Evolutionary conservation across 1,284 basidiomycete genomes (phyloP).

Genomic region (Phenoliferia sp.): DNA sequence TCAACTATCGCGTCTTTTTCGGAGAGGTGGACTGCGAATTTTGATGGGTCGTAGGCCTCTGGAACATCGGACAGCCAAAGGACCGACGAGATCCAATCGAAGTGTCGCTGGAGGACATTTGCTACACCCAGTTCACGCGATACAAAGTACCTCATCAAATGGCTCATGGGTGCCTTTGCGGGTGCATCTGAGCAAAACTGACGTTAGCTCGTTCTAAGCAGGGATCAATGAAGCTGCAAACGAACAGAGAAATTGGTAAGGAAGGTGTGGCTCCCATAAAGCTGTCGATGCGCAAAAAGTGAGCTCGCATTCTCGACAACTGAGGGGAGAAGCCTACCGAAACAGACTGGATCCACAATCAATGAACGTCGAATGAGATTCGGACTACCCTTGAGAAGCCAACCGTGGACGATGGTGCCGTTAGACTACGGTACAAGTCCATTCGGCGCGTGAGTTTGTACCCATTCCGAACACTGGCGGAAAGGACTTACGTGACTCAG

Average conservation of each 20-base stretch:
- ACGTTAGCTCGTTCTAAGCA: background rate
- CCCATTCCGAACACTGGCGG: too few relatives aligned
- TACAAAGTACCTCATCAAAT: conserved; percentile 66
- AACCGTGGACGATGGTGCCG: conserved; percentile 60
- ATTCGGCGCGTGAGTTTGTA: too few relatives aligned
- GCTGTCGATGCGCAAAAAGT: conserved; percentile 37
- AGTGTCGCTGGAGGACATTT: conserved; percentile 76
- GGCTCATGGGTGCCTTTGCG: conserved; percentile 50
- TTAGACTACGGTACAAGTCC: conserved; percentile 2
- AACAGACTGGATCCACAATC: conserved; percentile 76
- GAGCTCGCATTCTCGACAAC: background rate
- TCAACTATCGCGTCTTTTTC: conserved; percentile 74
- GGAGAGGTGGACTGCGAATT: conserved; percentile 64
- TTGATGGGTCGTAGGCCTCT: conserved; percentile 53
- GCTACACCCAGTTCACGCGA: conserved; percentile 78
- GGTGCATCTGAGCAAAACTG: background rate
- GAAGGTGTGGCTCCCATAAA: conserved; percentile 61
- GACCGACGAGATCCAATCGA: conserved; percentile 60
- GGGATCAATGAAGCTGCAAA: background rate
- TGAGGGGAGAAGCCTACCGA: conserved; percentile 72
- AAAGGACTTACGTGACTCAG: too few relatives aligned
- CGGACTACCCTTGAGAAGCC: conserved; percentile 75
- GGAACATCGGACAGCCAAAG: conserved; percentile 85
- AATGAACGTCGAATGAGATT: conserved; percentile 65
- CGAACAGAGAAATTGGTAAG: conserved; percentile 48